Evolutionary conservation across 1,284 basidiomycete genomes (phyloP).

Genomic region (Sanghuangporus weigelae): DNA sequence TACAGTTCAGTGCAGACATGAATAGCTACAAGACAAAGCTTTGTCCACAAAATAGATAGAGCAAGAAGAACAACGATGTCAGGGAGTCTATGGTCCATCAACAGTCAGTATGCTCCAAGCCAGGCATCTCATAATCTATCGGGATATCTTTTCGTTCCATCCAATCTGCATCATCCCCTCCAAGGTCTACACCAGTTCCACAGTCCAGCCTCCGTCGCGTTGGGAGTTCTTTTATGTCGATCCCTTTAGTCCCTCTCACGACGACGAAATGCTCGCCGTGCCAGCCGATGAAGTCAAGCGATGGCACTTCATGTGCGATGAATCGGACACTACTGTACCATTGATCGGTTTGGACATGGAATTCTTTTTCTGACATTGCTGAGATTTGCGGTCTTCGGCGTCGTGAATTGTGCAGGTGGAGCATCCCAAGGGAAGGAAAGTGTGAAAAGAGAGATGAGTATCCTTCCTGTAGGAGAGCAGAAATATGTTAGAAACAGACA

Average conservation of each 20-base stretch:
- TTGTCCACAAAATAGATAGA: neutral
- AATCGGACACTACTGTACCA: conserved; percentile 47
- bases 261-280: conserved; percentile 65
- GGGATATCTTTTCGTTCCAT: conserved; percentile 65
- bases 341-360: conserved; percentile 47
- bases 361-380: conserved; percentile 54
- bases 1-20: neutral
- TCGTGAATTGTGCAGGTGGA: conserved; percentile 47
- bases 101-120: conserved; percentile 27
- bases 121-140: conserved; percentile 64
- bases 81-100: neutral
- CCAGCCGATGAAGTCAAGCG: conserved; percentile 62
- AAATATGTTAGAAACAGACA: neutral
- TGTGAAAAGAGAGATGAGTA: conserved; percentile 41
- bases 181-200: conserved; percentile 61
- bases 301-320: conserved; percentile 43
- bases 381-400: conserved; percentile 49
- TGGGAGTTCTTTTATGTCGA: conserved; percentile 63
- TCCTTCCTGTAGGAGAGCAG: conserved; percentile 35
- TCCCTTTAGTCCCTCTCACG: conserved; percentile 32
- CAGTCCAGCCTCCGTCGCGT: conserved; percentile 53
- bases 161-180: conserved; percentile 58
- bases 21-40: neutral
- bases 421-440: conserved; percentile 48
- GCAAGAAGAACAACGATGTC: neutral